phyloP scores from a whole-genome alignment of 2,329 filamentous ascomycete species.

The Gaeumannomyces tritici region DNA sequence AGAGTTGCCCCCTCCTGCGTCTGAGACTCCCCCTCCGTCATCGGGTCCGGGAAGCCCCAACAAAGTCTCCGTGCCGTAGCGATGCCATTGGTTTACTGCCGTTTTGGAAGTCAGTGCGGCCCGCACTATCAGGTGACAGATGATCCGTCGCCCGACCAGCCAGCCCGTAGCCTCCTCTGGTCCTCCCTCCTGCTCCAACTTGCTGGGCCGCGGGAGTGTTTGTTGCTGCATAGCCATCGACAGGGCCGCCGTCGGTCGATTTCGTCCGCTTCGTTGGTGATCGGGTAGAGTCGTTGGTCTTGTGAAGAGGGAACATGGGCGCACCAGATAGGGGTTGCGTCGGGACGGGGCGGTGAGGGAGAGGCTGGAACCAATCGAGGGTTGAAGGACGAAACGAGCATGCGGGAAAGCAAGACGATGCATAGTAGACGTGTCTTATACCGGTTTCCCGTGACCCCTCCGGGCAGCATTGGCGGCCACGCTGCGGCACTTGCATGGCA shows the following conservation, averaged over 20 bases:
- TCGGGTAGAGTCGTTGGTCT: neutral
- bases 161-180: neutral
- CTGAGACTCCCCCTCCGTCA: neutral
- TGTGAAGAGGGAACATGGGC: too few relatives aligned
- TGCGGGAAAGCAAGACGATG: neutral
- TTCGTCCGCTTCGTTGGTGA: too few relatives aligned
- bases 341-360: neutral
- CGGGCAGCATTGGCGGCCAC: neutral
- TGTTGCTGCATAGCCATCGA: neutral
- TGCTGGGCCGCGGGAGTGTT: neutral
- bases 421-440: neutral
- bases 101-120: neutral
- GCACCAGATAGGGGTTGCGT: too few relatives aligned
- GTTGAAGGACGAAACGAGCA: neutral
- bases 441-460: too few relatives aligned
- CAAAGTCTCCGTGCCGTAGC: neutral
- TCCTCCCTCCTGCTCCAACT: neutral
- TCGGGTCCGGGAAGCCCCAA: neutral
- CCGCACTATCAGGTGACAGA: neutral
- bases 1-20: neutral
- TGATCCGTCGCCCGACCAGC: too few relatives aligned
- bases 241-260: neutral
- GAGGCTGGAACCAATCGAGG: neutral
- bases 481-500: neutral
- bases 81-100: neutral